These are phyloP conservation scores for Paraconiothyrium brasiliense DNA, from an alignment of 2,329 filamentous ascomycete species.

Conservation along the genomic window DNA sequence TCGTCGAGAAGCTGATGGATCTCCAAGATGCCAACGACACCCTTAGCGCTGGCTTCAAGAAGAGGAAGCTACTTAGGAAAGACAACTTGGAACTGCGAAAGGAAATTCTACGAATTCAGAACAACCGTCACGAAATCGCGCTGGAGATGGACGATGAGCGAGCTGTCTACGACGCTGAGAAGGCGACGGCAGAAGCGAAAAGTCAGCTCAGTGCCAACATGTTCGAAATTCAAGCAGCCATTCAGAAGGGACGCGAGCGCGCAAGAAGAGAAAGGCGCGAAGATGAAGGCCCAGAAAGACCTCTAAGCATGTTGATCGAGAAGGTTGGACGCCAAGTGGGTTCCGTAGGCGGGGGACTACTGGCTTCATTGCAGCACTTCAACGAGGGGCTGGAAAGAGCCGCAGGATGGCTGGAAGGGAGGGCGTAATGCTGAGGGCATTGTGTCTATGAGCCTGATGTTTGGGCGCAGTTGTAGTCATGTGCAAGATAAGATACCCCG, in stretches of 20 bases:
- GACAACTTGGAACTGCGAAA: slow-evolving; percentile 57
- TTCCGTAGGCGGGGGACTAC: slow-evolving; percentile 42
- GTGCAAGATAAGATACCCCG: slow-evolving; percentile 21
- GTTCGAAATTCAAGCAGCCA: slow-evolving; percentile 49
- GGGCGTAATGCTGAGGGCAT: slow-evolving; percentile 26
- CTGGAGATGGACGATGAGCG: slow-evolving; percentile 60
- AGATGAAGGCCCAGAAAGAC: slow-evolving; percentile 43
- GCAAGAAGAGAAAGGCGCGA: slow-evolving; percentile 42
- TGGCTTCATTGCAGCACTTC: slow-evolving; percentile 42
- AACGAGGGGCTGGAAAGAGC: slow-evolving; percentile 46
- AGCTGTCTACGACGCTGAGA: slow-evolving; percentile 43
- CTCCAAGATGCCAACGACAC: slow-evolving; percentile 63
- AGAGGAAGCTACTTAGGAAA: slow-evolving; percentile 56
- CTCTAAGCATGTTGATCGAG: slow-evolving; percentile 44
- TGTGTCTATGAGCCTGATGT: background rate
- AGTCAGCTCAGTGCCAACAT: slow-evolving; percentile 42
- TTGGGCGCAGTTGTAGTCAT: slow-evolving; percentile 5
- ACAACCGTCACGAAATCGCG: slow-evolving; percentile 59
- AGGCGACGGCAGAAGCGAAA: slow-evolving; percentile 33
- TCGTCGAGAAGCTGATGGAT: slow-evolving; percentile 61
- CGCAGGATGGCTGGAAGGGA: slow-evolving; percentile 48
- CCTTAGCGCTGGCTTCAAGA: slow-evolving; percentile 57
- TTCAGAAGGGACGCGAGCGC: slow-evolving; percentile 44
- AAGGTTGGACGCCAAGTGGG: slow-evolving; percentile 40
- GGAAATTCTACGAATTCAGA: slow-evolving; percentile 59